A percentile compares a stretch with the other conserved stretches of the same genome.
These are phyloP conservation scores for Monosporozyma servazzii DNA, from an alignment of 805 yeast species.

Conservation along the genomic window DNA sequence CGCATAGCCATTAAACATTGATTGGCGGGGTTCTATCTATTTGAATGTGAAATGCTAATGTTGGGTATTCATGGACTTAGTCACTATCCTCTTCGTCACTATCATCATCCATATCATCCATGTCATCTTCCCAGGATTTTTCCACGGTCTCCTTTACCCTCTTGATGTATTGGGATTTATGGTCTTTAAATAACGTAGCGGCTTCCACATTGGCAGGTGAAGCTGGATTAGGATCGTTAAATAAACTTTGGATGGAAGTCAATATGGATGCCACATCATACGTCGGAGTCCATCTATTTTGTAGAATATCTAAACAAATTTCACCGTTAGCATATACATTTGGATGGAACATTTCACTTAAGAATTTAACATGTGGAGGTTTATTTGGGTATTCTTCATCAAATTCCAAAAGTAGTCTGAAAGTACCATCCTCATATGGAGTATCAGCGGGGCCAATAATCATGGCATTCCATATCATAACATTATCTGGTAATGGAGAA, in stretches of 20 bases:
- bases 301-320: conserved; percentile 88
- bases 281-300: conserved; percentile 97
- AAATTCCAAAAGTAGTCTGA: conserved; percentile 73
- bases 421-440: conserved; percentile 97
- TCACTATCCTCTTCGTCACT: conserved; percentile 31
- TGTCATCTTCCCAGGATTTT: conserved; percentile 82
- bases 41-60: background rate
- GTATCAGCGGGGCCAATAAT: conserved; percentile 97
- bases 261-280: conserved; percentile 93
- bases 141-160: conserved; percentile 94
- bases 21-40: background rate
- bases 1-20: background rate
- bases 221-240: conserved; percentile 93
- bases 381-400: conserved; percentile 97
- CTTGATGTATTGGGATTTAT: conserved; percentile 82
- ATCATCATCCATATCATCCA: conserved; percentile 34
- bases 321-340: conserved; percentile 95
- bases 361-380: conserved; percentile 87
- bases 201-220: conserved; percentile 98
- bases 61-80: background rate
- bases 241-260: conserved; percentile 82
- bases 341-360: conserved; percentile 95
- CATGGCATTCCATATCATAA: conserved; percentile 95
- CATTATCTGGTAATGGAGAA: conserved; percentile 92
- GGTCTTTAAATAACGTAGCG: conserved; percentile 90